These are phyloP conservation scores for Chalciporus sphaerocephalus DNA, from an alignment of 768 basidiomycete species.

Conservation along the genomic window DNA sequence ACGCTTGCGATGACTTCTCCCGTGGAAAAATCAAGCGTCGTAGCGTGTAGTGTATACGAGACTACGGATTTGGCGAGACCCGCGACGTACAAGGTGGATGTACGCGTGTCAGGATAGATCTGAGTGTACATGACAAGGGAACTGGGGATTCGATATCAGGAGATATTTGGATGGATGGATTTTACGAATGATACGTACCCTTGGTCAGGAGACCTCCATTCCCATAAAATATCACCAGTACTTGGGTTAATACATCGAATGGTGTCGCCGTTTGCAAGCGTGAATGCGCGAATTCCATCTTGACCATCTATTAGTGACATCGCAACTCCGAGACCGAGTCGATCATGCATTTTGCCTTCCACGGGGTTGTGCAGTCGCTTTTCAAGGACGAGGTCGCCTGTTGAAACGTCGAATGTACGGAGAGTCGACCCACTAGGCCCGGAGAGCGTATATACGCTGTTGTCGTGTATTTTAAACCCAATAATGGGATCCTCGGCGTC, in stretches of 20 bases:
- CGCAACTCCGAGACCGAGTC: constrained; percentile 51
- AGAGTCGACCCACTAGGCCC: constrained; percentile 68
- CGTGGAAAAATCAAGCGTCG: constrained; percentile 50
- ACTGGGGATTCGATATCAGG: constrained; percentile 35
- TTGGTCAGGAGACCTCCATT: constrained; percentile 65
- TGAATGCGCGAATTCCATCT: constrained; percentile 30
- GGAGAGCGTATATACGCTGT: constrained; percentile 68
- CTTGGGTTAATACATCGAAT: constrained; percentile 47
- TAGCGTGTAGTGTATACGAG: constrained; percentile 64
- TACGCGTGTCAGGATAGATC: constrained; percentile 47
- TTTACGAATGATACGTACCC: constrained; percentile 41
- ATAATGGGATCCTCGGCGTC: constrained; percentile 65
- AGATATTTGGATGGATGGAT: not conserved
- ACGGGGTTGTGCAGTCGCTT: constrained; percentile 49
- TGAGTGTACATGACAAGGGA: constrained; percentile 62
- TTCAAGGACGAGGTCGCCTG: constrained; percentile 67
- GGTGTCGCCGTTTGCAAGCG: constrained; percentile 56
- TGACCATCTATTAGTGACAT: constrained; percentile 37
- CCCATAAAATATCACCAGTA: constrained; percentile 61
- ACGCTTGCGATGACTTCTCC: constrained; percentile 48
- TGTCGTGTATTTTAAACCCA: constrained; percentile 53
- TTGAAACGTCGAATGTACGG: constrained; percentile 59
- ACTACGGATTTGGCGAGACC: constrained; percentile 41
- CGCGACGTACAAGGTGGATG: constrained; percentile 53
- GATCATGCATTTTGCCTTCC: constrained; percentile 45